Evolutionary conservation across 2,329 filamentous ascomycete species (phyloP), one percentile per base, ranked within the genome.

Genomic region (Sodiomyces alkalinus): DNA sequence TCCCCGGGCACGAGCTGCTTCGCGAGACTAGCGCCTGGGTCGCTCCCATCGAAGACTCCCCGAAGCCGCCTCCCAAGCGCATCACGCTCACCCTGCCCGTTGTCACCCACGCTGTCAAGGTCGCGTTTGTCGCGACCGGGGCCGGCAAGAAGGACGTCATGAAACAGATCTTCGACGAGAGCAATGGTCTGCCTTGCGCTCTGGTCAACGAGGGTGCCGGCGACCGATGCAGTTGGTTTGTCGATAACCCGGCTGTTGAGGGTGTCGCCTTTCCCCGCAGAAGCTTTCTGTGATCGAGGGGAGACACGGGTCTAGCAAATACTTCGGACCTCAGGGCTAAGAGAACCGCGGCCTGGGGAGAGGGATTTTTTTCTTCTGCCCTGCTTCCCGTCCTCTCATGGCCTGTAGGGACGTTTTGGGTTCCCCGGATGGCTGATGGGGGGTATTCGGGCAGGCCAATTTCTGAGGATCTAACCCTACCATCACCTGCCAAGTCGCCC

Each of bases 71-170:
- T 25, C 69, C 83, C 25, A 77, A 73, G 56, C 74, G 90, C 44
- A 92, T 98, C 52, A 96, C 90, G 3, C 68, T 98, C 31, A 92
- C 81, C 14, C 60, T 98, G 35, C 87, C 86, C 11, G 90, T 98
- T 23, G 78, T 94, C 30, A 80, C 75, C 20, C 85, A 93, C 51
- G 80, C 79, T 21, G 64, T 86, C 37, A 81, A 76, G 55, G 75
- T 96, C 41, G 87, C 76, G 25, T 98, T 96, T 48, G 77, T 98
- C 22, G 85, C 85, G 9, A 94, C 86, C 2, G 90, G 90, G 7
- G 79, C 49, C 3, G 79, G 76, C 29, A 98, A 98, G 73, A 81
- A 82, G 66, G 81, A 80, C 3, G 78, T 96, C 30, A 65, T 96
- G 68, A 90, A 83, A 67, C 62, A 80, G 48, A 94, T 96, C 41